Base-by-base conservation (phyloP, 805 yeast species). In the Candida ipomoeae region DNA sequence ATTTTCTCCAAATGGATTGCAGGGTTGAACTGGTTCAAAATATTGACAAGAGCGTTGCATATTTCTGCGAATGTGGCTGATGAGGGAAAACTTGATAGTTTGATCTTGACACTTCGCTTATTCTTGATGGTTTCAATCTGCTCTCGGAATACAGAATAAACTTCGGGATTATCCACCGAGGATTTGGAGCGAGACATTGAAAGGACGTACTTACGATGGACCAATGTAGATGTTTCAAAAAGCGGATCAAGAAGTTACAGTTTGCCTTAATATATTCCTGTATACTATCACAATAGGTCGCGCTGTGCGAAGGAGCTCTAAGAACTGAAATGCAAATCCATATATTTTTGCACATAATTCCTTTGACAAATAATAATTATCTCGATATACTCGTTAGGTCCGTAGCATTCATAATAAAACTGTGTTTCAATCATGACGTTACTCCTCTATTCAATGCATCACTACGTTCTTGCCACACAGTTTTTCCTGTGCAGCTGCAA, bases 401-500 rank as follows among this genome's bases (percentile, higher is more conserved):
- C 13, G 31, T 39, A 23, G 17, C 23, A 14, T 21, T 14, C 8
- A 21, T 10, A 39, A 6, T 6, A 3, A 15, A 3, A 26, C 31
- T 37, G 10, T 26, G 4, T 2, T 5, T 34, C 10, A 15, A 10
- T 51, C 51, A 63, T 6, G 59, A 54, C 23, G 63, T 69, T 18
- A 81, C 66, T 6, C 94, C 94, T 55, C 79, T 79, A 5, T 65
- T 56, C 33, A 81, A 65, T 1, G 96, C 96, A 61, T 89, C 96
- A 45, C 73, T 67, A 49, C 97, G 77, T 67, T 92, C 99, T 65
- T 94, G 90, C 98, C 99, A 92, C 23, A 92, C 82, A 0, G 96
- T 88, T 75, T 90, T 89, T 15, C 99, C 99, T 14, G 92, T 84
- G 67, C 98, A 94, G 33, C 92, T 84, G 68, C 99, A 92, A 2